phyloP scores from a whole-genome alignment of 1,284 basidiomycete genomes.

The Exobasidium cylindrosporum region DNA sequence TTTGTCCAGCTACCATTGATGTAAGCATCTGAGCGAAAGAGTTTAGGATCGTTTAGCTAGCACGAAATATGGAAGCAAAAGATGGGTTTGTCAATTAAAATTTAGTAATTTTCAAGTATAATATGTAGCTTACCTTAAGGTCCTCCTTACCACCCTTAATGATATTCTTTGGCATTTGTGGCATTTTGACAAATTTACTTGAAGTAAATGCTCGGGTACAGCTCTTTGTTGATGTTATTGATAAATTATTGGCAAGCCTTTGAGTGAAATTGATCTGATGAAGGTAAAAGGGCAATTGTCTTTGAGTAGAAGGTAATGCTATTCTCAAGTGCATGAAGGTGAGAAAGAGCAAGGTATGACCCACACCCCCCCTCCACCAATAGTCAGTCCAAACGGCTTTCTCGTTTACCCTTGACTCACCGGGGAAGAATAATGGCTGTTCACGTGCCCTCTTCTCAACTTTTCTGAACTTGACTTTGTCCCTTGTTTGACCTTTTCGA shows the following conservation, averaged over 20 bases:
- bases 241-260: too few species aligned
- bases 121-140: conserved; percentile 26
- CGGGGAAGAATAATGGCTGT: neutral
- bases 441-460: neutral
- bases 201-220: too few species aligned
- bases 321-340: neutral
- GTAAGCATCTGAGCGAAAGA: conserved; percentile 41
- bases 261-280: too few species aligned
- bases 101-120: conserved; percentile 3
- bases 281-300: neutral
- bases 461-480: neutral
- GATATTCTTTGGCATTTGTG: conserved; percentile 50
- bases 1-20: conserved; percentile 49
- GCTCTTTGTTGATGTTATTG: too few species aligned
- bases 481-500: too few species aligned
- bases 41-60: conserved; percentile 34
- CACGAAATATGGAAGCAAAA: neutral
- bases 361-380: too few species aligned
- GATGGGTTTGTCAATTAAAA: neutral
- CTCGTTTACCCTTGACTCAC: too few species aligned
- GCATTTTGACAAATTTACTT: conserved; percentile 25
- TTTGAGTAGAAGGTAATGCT: neutral
- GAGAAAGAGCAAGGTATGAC: neutral
- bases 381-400: too few species aligned
- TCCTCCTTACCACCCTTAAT: conserved; percentile 48